Evolutionary conservation across 108 stramenopile species (phyloP), one percentile per base, ranked within the genome.

Genomic region (Cyclotella sp.): DNA sequence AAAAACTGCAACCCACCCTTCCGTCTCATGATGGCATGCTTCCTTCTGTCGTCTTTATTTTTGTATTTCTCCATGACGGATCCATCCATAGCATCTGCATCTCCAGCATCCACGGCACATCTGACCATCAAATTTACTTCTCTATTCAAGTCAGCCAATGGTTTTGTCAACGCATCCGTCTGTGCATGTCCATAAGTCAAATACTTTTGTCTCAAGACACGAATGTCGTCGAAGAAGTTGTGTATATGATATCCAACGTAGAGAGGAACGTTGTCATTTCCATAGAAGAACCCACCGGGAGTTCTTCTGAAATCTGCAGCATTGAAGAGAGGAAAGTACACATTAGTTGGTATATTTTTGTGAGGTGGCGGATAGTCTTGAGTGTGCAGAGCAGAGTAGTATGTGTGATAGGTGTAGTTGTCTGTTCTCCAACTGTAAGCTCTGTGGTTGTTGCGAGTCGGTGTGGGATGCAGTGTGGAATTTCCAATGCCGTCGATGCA

Each of bases 401-500:
- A 42, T 9, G 19, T 43, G 39, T 63, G 39, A 21, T 19, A 42
- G 39, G 62, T 63, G 34, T 68, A 55, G 13, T 68, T 55, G 49
- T 76, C 54, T 18, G 41, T 41, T 43, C 39, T 63, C 62, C 62
- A 63, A 6, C 62, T 43, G 6, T 21, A 40, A 41, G 15, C 6
- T 13, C 55, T 1, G 15, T 21, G 22, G 18, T 24, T 26, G n/a
- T 43, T 26, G 3, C 78, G 62, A 18, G 39, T 27, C 42, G 72
- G 45, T 65, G 15, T 41, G 26, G 43, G 43, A 54, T 79, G 78
- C 3, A 66, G 19, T 8, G 71, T 70, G 0, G 29, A 22, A 44
- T 82, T 52, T 44, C 81, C 81, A 52, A 82, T 82, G 11, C 42
- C 65, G 11, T 82, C 68, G 10, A 86, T 49, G 42, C 86, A 86